Percentiles rank a stretch among this genome's conserved stretches.
Conservation (phyloP, 1,284 basidiomycete species). For the Sanghuangporus sanghuang region DNA sequence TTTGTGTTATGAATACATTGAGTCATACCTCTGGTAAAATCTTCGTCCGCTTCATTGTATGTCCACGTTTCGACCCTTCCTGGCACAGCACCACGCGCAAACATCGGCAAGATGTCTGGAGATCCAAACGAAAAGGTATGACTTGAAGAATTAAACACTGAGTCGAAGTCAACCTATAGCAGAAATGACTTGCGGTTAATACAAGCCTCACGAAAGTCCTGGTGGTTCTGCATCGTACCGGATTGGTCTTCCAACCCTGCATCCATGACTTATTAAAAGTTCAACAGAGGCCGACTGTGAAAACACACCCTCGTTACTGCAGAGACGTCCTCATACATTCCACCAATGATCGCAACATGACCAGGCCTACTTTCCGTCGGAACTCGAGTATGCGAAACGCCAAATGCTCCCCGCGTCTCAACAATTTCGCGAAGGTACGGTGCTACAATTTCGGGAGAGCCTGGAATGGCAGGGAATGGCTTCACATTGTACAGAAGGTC, state of each 20-base stretch:
- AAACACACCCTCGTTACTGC: constrained; percentile 75
- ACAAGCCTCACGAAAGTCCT: neutral
- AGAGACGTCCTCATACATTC: constrained; percentile 92
- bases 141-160: constrained; percentile 81
- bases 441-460: constrained; percentile 61
- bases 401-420: constrained; percentile 69
- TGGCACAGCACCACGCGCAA: constrained; percentile 65
- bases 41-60: constrained; percentile 76
- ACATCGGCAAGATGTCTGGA: constrained; percentile 90
- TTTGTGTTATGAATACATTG: neutral
- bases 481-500: constrained; percentile 73
- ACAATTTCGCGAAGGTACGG: constrained; percentile 70
- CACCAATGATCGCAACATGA: constrained; percentile 86
- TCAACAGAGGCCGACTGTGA: neutral
- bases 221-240: constrained; percentile 40
- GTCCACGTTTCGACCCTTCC: constrained; percentile 74
- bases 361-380: constrained; percentile 89
- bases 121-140: constrained; percentile 83
- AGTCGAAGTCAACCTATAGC: constrained; percentile 77
- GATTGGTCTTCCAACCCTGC: constrained; percentile 88
- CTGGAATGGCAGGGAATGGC: constrained; percentile 45
- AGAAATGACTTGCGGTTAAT: neutral
- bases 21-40: constrained; percentile 71
- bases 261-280: neutral
- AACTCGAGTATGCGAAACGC: constrained; percentile 82